Conservation (phyloP, 202 grass and related monocot species). For the Hordeum pubiflorum region DNA sequence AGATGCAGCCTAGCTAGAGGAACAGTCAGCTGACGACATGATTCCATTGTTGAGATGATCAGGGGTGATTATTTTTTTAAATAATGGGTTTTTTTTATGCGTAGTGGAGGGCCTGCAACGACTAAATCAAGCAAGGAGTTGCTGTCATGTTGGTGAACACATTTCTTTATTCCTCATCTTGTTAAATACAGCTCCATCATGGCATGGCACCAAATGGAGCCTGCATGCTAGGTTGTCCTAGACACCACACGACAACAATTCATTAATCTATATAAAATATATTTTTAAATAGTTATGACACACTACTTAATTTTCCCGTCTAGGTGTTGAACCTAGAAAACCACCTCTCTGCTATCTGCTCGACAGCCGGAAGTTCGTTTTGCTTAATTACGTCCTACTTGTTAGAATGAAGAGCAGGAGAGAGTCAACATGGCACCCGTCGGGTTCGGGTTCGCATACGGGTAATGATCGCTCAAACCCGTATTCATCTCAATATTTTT, state of each 20-base stretch:
- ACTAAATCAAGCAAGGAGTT: neutral
- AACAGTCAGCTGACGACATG: neutral
- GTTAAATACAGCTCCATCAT: neutral
- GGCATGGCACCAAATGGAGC: neutral
- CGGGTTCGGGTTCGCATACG: too few species aligned
- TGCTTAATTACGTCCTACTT: too few species aligned
- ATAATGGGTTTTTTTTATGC: neutral
- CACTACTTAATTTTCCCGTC: too few species aligned
- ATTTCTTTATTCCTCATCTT: neutral
- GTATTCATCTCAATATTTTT: too few species aligned
- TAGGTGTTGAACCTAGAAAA: too few species aligned
- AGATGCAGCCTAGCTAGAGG: neutral
- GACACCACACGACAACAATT: neutral
- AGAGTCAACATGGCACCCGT: too few species aligned
- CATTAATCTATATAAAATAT: too few species aligned
- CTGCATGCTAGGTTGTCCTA: neutral
- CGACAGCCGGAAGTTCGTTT: too few species aligned
- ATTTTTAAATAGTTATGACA: too few species aligned
- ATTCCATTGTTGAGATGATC: neutral
- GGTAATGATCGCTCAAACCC: too few species aligned
- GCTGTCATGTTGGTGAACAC: neutral
- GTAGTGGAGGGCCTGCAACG: neutral
- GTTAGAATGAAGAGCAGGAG: too few species aligned
- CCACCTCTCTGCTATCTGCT: too few species aligned
- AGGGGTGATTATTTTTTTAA: neutral